Percentiles rank a stretch among this genome's conserved stretches.
Evolutionary conservation across 2,329 filamentous ascomycete genomes (phyloP).

Genomic region (Setomelanomma holmii): DNA sequence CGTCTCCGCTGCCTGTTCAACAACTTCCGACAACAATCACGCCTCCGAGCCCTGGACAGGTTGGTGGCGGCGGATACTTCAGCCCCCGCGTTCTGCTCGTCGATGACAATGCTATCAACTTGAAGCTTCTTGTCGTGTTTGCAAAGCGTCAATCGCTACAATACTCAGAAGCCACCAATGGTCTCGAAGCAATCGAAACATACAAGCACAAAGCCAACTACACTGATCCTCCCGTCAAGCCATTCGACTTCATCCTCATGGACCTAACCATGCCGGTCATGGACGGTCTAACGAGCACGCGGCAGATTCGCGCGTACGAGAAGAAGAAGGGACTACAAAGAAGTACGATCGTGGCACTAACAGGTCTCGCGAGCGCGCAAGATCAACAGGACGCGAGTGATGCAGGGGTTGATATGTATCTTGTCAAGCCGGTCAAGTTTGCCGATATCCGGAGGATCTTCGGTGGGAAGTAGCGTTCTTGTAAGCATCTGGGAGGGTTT

Average conservation of each 20-base stretch:
- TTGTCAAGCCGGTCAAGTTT: conserved; percentile 49
- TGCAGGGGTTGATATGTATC: conserved; percentile 47
- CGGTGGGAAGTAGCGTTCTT: conserved; percentile 12
- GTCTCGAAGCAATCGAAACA: conserved; percentile 38
- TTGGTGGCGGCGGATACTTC: conserved; percentile 32
- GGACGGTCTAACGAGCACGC: conserved; percentile 49
- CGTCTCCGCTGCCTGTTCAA: conserved; percentile 19
- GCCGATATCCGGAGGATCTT: conserved; percentile 40
- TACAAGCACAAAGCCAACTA: conserved; percentile 28
- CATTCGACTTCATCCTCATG: conserved; percentile 46
- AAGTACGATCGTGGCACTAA: conserved; percentile 45
- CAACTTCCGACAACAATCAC: conserved; percentile 26
- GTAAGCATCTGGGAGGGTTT: too few species aligned
- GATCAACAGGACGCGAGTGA: conserved; percentile 45
- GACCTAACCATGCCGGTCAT: conserved; percentile 46
- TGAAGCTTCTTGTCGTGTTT: conserved; percentile 52
- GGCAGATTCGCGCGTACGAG: conserved; percentile 38
- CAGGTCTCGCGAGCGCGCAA: conserved; percentile 44
- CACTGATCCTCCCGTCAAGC: conserved; percentile 20
- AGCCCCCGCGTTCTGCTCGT: conserved; percentile 41
- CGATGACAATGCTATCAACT: conserved; percentile 46
- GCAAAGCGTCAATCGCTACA: conserved; percentile 37
- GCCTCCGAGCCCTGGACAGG: conserved; percentile 20
- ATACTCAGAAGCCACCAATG: conserved; percentile 40
- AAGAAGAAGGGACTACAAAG: conserved; percentile 25